Conservation (phyloP, 352 stramenopile species). For the Plasmopara muralis region DNA sequence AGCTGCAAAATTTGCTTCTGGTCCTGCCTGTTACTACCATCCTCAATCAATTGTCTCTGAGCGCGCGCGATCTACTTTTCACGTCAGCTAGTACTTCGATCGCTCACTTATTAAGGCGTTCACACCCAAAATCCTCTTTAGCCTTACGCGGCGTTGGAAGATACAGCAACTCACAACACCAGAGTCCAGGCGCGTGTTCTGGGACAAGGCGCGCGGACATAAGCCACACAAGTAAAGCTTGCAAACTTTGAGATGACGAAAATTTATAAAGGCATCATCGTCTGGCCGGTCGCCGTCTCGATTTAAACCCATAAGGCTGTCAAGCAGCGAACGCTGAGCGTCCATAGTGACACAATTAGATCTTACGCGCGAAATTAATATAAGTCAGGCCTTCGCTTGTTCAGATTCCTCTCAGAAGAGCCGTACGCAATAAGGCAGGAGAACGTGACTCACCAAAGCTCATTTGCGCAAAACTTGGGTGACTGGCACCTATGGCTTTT, state of each 20-base stretch:
- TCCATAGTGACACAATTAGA: slow-evolving; percentile 40
- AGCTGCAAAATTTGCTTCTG: slow-evolving; percentile 60
- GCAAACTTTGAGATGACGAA: slow-evolving; percentile 62
- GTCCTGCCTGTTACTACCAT: slow-evolving; percentile 25
- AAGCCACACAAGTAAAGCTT: slow-evolving; percentile 77
- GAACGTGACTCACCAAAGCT: too few relatives aligned
- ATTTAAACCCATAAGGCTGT: slow-evolving; percentile 89
- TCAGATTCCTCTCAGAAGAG: too few relatives aligned
- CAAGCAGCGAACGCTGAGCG: slow-evolving; percentile 76
- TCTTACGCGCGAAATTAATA: background rate
- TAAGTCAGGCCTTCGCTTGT: too few relatives aligned
- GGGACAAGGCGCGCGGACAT: slow-evolving; percentile 84
- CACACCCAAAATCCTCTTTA: slow-evolving; percentile 52
- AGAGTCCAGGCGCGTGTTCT: slow-evolving; percentile 85
- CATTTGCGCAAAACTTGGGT: too few relatives aligned
- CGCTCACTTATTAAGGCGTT: slow-evolving; percentile 62
- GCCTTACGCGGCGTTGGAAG: slow-evolving; percentile 47
- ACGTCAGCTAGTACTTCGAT: slow-evolving; percentile 56
- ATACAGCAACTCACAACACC: slow-evolving; percentile 70
- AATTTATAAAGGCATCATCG: slow-evolving; percentile 65
- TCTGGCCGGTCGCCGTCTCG: slow-evolving; percentile 80
- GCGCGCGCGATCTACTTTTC: slow-evolving; percentile 68
- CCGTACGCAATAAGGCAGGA: too few relatives aligned
- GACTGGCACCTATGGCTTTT: too few relatives aligned
- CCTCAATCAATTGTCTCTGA: slow-evolving; percentile 62